A percentile compares a stretch with the other conserved stretches of the same genome.
Conservation (phyloP, 441 rosid species). For the Adansonia madagascariensis region DNA sequence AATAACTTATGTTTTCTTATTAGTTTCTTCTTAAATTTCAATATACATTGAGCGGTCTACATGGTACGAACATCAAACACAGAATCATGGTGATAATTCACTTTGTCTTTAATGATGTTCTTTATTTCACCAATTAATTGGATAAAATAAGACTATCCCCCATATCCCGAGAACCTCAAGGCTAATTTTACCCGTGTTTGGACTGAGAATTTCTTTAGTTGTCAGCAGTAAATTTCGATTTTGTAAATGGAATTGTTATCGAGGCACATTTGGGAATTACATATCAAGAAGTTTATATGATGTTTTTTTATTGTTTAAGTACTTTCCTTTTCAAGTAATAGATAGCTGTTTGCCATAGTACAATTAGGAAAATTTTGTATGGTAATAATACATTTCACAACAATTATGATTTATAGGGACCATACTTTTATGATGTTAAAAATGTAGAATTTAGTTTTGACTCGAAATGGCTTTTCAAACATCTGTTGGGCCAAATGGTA, state of each 20-base stretch:
- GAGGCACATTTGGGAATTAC: conserved; percentile 9
- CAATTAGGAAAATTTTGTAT: not conserved
- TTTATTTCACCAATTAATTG: conserved; percentile 15
- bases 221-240: not conserved
- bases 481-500: too few species aligned
- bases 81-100: not conserved
- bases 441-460: too few species aligned
- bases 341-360: not conserved
- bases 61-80: not conserved
- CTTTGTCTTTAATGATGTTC: not conserved
- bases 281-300: not conserved
- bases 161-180: not conserved
- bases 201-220: conserved; percentile 1
- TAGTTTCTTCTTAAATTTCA: conserved; percentile 5
- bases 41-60: conserved; percentile 11
- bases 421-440: too few species aligned
- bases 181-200: not conserved
- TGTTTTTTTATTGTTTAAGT: not conserved
- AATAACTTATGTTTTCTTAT: not conserved
- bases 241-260: not conserved
- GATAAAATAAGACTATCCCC: not conserved
- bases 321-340: not conserved
- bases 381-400: conserved; percentile 3
- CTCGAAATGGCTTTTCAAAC: not conserved
- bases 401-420: not conserved